These are phyloP conservation scores for Nannizziopsis arthrosporioides DNA, from an alignment of 2,329 filamentous ascomycete species.

Conservation along the genomic window DNA sequence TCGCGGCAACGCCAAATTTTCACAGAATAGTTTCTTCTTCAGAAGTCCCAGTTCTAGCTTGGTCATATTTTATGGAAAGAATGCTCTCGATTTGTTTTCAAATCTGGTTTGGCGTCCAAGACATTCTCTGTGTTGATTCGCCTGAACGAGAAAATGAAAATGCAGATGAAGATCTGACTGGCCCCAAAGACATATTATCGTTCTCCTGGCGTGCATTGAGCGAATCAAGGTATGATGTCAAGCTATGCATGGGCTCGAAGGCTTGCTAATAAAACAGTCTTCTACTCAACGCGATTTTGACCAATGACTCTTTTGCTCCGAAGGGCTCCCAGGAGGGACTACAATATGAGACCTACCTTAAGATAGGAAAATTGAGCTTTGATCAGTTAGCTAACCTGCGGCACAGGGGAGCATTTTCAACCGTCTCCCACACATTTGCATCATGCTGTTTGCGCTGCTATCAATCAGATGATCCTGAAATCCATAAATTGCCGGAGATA, in stretches of 20 bases:
- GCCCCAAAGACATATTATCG: slow-evolving; percentile 76
- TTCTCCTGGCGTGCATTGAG: slow-evolving; percentile 94
- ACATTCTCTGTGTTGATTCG: slow-evolving; percentile 81
- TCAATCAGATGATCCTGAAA: slow-evolving; percentile 37
- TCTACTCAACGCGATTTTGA: slow-evolving; percentile 53
- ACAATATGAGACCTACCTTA: slow-evolving; percentile 48
- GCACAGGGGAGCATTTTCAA: slow-evolving; percentile 86
- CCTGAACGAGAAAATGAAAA: slow-evolving; percentile 64
- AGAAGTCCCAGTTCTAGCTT: slow-evolving; percentile 16
- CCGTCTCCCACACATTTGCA: slow-evolving; percentile 78
- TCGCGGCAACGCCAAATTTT: slow-evolving; percentile 36
- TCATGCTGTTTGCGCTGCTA: slow-evolving; percentile 61
- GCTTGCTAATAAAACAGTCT: slow-evolving; percentile 43
- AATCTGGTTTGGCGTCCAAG: slow-evolving; percentile 67
- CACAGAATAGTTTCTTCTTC: slow-evolving; percentile 23
- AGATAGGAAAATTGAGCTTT: slow-evolving; percentile 64
- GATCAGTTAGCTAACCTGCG: slow-evolving; percentile 69
- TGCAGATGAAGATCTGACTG: slow-evolving; percentile 60
- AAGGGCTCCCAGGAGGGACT: slow-evolving; percentile 34
- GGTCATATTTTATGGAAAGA: slow-evolving; percentile 31
- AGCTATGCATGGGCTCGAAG: background rate
- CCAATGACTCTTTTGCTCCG: slow-evolving; percentile 42
- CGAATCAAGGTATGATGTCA: slow-evolving; percentile 60
- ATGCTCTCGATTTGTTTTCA: slow-evolving; percentile 50
- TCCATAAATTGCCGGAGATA: slow-evolving; percentile 42